These are phyloP conservation scores for Naganishia vishniacii DNA, from an alignment of 768 basidiomycete species.

Conservation along the genomic window DNA sequence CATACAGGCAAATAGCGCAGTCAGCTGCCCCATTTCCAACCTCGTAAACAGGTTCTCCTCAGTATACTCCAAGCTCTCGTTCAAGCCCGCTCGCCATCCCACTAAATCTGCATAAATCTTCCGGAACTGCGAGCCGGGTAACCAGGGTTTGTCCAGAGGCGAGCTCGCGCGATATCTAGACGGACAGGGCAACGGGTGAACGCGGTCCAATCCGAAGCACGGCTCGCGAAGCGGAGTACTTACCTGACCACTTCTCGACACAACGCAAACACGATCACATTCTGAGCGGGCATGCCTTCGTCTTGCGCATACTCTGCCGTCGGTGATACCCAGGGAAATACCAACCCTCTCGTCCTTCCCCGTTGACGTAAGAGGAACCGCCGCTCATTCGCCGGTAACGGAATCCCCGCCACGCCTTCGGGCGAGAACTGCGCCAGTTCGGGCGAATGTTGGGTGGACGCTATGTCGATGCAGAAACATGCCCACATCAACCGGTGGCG, in stretches of 20 bases:
- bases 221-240: background rate
- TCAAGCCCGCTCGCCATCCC: background rate
- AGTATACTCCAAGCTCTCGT: background rate
- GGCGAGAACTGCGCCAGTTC: conserved; percentile 6
- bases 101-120: background rate
- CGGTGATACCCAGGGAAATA: background rate
- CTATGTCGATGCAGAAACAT: conserved; percentile 19
- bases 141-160: background rate
- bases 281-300: conserved; percentile 9
- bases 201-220: background rate
- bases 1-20: conserved; percentile 2
- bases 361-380: conserved; percentile 5
- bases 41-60: conserved; percentile 7
- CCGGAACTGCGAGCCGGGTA: background rate
- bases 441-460: background rate
- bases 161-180: background rate
- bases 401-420: conserved; percentile 1
- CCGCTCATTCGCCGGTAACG: conserved; percentile 3
- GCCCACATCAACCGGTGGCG: conserved; percentile 14
- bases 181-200: background rate
- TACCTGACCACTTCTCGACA: background rate
- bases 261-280: conserved; percentile 5
- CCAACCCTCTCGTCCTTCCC: background rate
- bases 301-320: background rate
- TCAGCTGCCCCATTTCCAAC: conserved; percentile 10